Evolutionary conservation across 2,329 filamentous ascomycete species (phyloP).

Genomic region (Ceratocystis variospora): DNA sequence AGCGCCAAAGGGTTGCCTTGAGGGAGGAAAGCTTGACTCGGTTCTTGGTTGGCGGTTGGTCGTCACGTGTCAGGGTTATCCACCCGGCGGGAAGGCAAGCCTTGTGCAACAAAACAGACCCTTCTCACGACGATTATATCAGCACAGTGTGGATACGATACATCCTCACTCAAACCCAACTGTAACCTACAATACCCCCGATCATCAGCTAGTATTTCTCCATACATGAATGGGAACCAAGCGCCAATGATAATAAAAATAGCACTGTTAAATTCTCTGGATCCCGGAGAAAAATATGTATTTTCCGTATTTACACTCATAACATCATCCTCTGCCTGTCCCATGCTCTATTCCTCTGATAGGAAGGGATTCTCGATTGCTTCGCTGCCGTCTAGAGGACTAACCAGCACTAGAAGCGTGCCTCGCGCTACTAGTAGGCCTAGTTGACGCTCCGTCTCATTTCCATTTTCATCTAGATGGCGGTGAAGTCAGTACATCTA

Average conservation of each 20-base stretch:
- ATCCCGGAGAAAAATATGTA: constrained; percentile 5
- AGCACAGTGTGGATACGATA: too few species aligned
- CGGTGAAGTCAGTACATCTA: not conserved
- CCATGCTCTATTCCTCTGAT: constrained; percentile 16
- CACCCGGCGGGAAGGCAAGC: not conserved
- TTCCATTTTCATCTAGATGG: constrained; percentile 76
- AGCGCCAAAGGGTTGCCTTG: too few species aligned
- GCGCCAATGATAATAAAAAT: not conserved
- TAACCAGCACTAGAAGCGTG: constrained; percentile 83
- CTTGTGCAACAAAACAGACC: too few species aligned
- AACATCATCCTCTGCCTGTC: not conserved
- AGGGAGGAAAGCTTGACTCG: too few species aligned
- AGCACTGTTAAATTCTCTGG: not conserved
- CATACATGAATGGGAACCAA: too few species aligned
- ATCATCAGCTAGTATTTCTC: too few species aligned
- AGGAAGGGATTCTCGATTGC: constrained; percentile 85
- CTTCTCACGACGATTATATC: too few species aligned
- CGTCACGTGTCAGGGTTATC: not conserved
- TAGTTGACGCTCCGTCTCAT: constrained; percentile 64
- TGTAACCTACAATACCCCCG: too few species aligned
- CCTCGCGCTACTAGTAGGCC: constrained; percentile 83
- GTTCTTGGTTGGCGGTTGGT: too few species aligned
- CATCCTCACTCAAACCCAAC: too few species aligned
- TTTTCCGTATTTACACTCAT: not conserved
- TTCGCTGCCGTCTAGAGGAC: constrained; percentile 85